Evolutionary conservation across 1,284 basidiomycete genomes (phyloP).

Genomic region (Serendipita sp.): DNA sequence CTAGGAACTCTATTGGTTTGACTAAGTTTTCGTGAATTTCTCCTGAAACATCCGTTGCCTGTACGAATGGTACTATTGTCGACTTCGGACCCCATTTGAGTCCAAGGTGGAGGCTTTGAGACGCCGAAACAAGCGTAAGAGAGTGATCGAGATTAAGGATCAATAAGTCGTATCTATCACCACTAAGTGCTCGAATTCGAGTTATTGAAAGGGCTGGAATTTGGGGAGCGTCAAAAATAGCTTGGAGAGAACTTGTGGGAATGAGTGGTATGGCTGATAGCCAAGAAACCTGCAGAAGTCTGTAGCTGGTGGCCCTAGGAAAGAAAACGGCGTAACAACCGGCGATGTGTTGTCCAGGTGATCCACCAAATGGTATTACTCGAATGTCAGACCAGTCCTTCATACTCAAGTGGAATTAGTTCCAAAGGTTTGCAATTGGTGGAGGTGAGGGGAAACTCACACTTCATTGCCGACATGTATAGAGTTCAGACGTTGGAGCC

Average conservation of each 20-base stretch:
- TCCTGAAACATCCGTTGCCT: no score
- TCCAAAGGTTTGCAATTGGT: not conserved
- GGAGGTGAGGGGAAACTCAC: not conserved
- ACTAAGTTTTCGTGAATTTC: no score
- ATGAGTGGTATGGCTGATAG: not conserved
- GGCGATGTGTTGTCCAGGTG: slow-evolving; percentile 38
- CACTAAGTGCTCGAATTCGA: not conserved
- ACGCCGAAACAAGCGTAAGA: not conserved
- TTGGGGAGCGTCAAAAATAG: not conserved
- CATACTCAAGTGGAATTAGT: not conserved
- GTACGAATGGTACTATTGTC: no score
- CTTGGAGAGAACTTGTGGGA: not conserved
- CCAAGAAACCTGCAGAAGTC: not conserved
- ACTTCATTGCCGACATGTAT: not conserved
- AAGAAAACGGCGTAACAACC: not conserved
- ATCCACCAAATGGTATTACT: slow-evolving; percentile 70
- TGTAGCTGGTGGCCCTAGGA: not conserved
- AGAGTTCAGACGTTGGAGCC: not conserved
- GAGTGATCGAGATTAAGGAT: not conserved
- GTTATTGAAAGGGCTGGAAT: not conserved
- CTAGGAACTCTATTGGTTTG: no score
- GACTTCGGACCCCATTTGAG: no score
- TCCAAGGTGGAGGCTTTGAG: not conserved
- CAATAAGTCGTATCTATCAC: not conserved
- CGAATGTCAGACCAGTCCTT: slow-evolving; percentile 48